Evolutionary conservation across 345 rosid species (phyloP).

Genomic region (Excoecaria agallocha): DNA sequence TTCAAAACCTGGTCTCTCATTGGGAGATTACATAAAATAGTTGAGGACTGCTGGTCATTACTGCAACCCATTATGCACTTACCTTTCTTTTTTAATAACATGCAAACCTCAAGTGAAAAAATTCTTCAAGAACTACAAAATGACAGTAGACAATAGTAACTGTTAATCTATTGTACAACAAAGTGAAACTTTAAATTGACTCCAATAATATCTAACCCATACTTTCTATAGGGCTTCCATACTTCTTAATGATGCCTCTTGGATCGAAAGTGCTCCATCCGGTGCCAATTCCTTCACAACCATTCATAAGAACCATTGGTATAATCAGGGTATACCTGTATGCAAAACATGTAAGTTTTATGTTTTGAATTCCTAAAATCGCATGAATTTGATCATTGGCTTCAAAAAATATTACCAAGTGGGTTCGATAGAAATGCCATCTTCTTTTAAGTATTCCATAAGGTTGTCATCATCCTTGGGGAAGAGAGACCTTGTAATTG

Average conservation of each 20-base stretch:
- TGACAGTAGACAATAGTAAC: constrained; percentile 1
- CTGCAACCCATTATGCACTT: no score
- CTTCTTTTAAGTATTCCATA: constrained; percentile 80
- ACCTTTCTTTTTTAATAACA: constrained; percentile 58
- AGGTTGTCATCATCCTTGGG: constrained; percentile 85
- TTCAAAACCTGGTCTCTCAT: no score
- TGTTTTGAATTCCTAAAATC: not conserved
- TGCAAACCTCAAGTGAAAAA: no score
- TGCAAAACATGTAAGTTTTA: constrained; percentile 8
- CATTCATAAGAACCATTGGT: no score
- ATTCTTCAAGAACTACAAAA: constrained; percentile 83
- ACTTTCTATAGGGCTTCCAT: constrained; percentile 79
- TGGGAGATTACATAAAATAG: no score
- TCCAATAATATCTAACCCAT: constrained; percentile 20
- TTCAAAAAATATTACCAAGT: constrained; percentile 69
- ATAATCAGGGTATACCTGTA: constrained; percentile 84
- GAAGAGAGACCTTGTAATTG: no score
- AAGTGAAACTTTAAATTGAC: not conserved
- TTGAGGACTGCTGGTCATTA: no score
- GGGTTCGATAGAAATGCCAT: constrained; percentile 83
- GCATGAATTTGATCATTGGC: no score
- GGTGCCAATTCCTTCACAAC: constrained; percentile 99
- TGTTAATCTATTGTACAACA: not conserved
- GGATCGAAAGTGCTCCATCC: constrained; percentile 85
- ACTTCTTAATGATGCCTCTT: constrained; percentile 68